Evolutionary conservation across 139 green algal species (phyloP).

Genomic region (Chlamydomonas schloesseri): DNA sequence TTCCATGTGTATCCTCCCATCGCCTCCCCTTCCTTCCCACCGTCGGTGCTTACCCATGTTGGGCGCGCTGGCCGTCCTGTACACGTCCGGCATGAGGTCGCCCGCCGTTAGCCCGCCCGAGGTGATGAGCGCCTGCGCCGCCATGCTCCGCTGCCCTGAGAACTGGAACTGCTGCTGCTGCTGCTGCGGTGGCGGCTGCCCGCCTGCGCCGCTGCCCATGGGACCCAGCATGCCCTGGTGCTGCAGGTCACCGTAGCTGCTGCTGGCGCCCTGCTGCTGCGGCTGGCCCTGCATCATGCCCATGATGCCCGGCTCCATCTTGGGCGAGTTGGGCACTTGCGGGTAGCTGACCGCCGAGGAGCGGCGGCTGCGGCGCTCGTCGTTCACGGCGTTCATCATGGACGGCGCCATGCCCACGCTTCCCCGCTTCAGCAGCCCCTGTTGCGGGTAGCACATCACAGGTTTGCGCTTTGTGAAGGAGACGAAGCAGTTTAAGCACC

Average conservation of each 20-base stretch:
- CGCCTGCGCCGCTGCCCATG: background rate
- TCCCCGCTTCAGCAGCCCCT: background rate
- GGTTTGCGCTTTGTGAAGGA: too few relatives aligned
- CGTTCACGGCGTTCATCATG: background rate
- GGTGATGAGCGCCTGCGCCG: background rate
- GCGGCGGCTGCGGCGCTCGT: conserved; percentile 35
- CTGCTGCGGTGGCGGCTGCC: too few relatives aligned
- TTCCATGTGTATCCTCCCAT: too few relatives aligned
- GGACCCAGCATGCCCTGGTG: background rate
- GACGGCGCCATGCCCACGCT: conserved; percentile 12
- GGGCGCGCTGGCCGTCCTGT: conserved; percentile 2
- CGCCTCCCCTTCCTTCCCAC: too few relatives aligned
- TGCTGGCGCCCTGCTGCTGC: background rate
- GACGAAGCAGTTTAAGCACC: too few relatives aligned
- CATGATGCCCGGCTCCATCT: background rate
- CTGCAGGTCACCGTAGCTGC: background rate
- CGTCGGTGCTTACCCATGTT: conserved; percentile 24
- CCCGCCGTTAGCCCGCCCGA: background rate
- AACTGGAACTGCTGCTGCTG: conserved; percentile 10
- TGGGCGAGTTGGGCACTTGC: conserved; percentile 8
- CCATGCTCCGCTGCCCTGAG: background rate
- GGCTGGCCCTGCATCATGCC: background rate
- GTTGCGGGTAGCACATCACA: too few relatives aligned
- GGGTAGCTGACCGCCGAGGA: conserved; percentile 38
- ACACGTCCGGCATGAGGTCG: conserved; percentile 26